Evolutionary conservation across 257 asterid species (phyloP), one percentile per base, ranked within the genome.

Genomic region (Penstemon eatonii): DNA sequence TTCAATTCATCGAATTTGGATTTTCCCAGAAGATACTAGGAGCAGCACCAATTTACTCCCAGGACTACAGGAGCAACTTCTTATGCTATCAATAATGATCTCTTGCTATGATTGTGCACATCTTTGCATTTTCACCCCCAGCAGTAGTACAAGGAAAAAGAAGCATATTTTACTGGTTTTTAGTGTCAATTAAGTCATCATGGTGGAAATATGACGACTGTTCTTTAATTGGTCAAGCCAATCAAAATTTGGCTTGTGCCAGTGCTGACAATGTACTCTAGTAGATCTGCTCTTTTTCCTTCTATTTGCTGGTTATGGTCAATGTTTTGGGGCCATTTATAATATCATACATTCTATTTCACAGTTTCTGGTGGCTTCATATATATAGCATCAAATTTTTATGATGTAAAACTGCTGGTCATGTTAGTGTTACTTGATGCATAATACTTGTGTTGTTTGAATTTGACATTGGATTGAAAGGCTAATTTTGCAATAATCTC

Each of bases 141-240:
- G 33, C 33, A 55, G 55, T 44, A 56, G 13, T 47, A 64, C 39
- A 72, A 33, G 49, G 25, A 40, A 65, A 39, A 41, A 36, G 54
- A 63, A 44, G 51, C 52, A 55, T 39, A 45, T 42, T 38, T 63
- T 72, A 43, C 66, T 73, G 12, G 64, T 53, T 56, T 68, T 56
- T 7, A 56, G 9, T 9, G 33, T 56, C 49, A 49, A 13, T 36
- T 63, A 68, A 39, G 6, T 33, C 33, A 13, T 8, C 38, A 8
- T 4, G 36, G 19, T 73, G 43, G 53, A 42, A 55, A 60, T 38
- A 60, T 39, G 13, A 36, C 33, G 12, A 15, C 44, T 56, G 33
- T 58, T 13, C 60, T 18, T 38, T 37, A n/a, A 57, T 11, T 59
- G 65, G 33, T 25, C 33, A 25, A 25, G 33, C 33, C 33, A 25